Evolutionary conservation across 495 filamentous ascomycete species (phyloP).

Genomic region (Friedmanniomyces simplex): DNA sequence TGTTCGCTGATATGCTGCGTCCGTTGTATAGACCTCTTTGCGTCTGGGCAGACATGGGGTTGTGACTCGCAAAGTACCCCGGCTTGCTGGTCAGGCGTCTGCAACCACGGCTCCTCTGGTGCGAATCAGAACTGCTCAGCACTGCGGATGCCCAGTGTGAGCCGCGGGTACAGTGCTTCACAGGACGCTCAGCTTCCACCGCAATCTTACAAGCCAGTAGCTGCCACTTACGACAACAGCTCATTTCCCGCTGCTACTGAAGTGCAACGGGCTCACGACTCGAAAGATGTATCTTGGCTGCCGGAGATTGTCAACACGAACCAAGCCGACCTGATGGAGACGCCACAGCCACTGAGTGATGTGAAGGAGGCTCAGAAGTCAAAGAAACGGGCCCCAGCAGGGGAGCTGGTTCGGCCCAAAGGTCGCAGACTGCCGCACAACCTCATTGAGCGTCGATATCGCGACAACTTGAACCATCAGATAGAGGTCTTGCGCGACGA

Average conservation of each 20-base stretch:
- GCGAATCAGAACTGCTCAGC: neutral
- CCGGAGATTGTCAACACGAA: neutral
- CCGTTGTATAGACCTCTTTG: neutral
- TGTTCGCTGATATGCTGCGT: neutral
- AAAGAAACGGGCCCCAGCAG: neutral
- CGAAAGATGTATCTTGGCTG: neutral
- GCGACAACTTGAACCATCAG: conserved; percentile 5
- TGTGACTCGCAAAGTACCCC: neutral
- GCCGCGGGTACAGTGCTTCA: neutral
- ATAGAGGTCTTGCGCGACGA: neutral
- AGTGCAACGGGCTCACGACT: neutral
- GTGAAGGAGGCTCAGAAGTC: neutral
- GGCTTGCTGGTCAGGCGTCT: neutral
- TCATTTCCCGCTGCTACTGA: neutral
- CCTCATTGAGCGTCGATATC: conserved; percentile 6
- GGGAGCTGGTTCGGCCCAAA: neutral
- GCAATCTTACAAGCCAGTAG: neutral
- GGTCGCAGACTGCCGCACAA: conserved; percentile 3
- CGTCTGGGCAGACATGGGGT: neutral
- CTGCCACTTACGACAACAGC: neutral
- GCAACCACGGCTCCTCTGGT: neutral
- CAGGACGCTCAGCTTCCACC: neutral
- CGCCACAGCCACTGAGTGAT: neutral
- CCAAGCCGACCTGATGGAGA: neutral
- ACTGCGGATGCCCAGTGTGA: neutral